phyloP scores from a whole-genome alignment of 129 eudicot genomes.

The Centrapalus pauciflorus region DNA sequence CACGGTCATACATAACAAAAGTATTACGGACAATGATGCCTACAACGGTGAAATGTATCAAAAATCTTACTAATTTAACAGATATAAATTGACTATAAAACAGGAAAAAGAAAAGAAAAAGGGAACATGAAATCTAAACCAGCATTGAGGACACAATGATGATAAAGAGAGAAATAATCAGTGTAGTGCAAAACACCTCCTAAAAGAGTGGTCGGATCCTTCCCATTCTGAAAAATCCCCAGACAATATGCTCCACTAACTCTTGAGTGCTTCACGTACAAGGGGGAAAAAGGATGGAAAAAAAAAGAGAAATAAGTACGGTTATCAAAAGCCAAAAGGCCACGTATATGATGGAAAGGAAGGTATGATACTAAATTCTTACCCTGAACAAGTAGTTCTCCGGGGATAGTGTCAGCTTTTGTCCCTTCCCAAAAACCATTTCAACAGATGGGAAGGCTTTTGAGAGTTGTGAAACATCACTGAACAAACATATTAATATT shows the following conservation, averaged over 20 bases:
- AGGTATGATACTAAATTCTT: constrained; percentile 12
- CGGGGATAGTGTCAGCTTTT: constrained; percentile 74
- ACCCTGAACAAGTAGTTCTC: constrained; percentile 96
- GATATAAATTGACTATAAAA: background rate
- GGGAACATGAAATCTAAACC: background rate
- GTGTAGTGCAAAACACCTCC: constrained; percentile 59
- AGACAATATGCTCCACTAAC: constrained; percentile 93
- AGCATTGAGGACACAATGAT: background rate
- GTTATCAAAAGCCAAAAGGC: background rate
- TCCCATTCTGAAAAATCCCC: constrained; percentile 90
- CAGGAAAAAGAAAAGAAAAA: background rate
- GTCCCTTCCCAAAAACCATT: constrained; percentile 79
- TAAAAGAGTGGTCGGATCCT: constrained; percentile 92
- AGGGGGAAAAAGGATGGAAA: background rate
- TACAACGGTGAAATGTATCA: constrained; percentile 14
- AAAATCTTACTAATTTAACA: background rate
- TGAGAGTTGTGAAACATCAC: constrained; percentile 72
- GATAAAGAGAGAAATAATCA: background rate
- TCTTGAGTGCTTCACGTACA: constrained; percentile 63
- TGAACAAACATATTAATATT: constrained; percentile 27
- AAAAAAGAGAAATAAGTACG: background rate
- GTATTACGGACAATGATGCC: constrained; percentile 95
- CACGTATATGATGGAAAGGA: background rate
- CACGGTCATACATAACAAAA: constrained; percentile 91
- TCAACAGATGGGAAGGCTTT: constrained; percentile 83